A percentile compares a stretch with the other conserved stretches of the same genome.
These are phyloP conservation scores for Groenewaldozyma auringiensis DNA, from an alignment of 1,139 yeast species.

Conservation along the genomic window DNA sequence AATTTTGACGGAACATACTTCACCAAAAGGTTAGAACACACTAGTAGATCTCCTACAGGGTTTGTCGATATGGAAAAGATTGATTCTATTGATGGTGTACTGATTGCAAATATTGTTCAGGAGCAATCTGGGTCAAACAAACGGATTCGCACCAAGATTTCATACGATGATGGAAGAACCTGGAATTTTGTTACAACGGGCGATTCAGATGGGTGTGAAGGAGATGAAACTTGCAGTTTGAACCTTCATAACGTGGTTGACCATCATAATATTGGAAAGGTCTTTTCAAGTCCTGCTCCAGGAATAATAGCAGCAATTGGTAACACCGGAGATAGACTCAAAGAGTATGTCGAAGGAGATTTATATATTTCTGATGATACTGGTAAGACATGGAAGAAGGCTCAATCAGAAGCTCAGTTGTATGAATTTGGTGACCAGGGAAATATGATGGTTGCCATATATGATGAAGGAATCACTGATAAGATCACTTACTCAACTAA, in stretches of 20 bases:
- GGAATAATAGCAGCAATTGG: slow-evolving; percentile 55
- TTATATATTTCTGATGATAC: slow-evolving; percentile 67
- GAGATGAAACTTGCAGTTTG: slow-evolving; percentile 45
- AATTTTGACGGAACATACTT: slow-evolving; percentile 59
- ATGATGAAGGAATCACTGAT: slow-evolving; percentile 28
- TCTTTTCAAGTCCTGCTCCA: slow-evolving; percentile 61
- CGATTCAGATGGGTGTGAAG: slow-evolving; percentile 33
- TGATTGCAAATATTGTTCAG: slow-evolving; percentile 47
- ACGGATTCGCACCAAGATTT: slow-evolving; percentile 30
- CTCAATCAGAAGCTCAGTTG: slow-evolving; percentile 47
- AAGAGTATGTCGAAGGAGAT: slow-evolving; percentile 25
- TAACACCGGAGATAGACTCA: slow-evolving; percentile 27
- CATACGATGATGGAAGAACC: slow-evolving; percentile 57
- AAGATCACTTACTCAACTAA: slow-evolving; percentile 52
- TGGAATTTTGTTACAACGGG: slow-evolving; percentile 50
- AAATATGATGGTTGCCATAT: slow-evolving; percentile 60
- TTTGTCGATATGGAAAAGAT: slow-evolving; percentile 42
- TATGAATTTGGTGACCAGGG: slow-evolving; percentile 77
- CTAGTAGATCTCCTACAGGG: slow-evolving; percentile 37
- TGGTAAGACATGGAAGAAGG: slow-evolving; percentile 61
- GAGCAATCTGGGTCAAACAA: slow-evolving; percentile 11
- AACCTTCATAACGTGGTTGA: slow-evolving; percentile 47
- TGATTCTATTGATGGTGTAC: slow-evolving; percentile 60
- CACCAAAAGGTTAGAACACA: slow-evolving; percentile 39
- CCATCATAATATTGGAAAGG: slow-evolving; percentile 48